Base-by-base conservation (phyloP, 306 rosid genomes). In the Echinosophora koreensis region DNA sequence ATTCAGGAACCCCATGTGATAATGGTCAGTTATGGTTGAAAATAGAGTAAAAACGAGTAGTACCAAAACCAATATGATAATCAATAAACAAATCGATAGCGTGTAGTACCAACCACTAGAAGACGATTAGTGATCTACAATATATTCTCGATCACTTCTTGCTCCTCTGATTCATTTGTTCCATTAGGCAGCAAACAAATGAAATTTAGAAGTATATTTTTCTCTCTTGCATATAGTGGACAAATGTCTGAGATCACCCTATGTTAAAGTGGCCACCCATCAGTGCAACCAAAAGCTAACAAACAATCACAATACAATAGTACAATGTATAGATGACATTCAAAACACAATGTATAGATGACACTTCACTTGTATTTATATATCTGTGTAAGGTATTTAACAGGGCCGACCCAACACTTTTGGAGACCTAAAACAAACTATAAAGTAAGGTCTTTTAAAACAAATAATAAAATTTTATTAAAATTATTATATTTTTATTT, bases 181-280 rank as follows among this genome's bases (percentile, higher is more conserved):
- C 81, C 68, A 76, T 61, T 55, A 56, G 82, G 46, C 8, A 64
- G 46, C 14, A 77, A 77, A 70, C 56, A 71, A 37, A 62, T 63
- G 9, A 52, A 7, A 22, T 3, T 67, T 56, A 34, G 27, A 72
- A 61, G 8, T 13, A 67, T 47, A 44, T 38, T 57, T 38, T 57
- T 42, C 10, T 44, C 58, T 14, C 35, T 80, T 61, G 27, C 71
- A 22, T 47, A 22, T 37, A 22, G 64, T 69, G 39, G 73, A 70
- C 63, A 76, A 69, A 76, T 51, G 12, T 52, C 38, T 59, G 41
- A n/a, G 41, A 14, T 35, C 8, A 50, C 44, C 18, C 1, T 13
- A 10, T 65, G 64, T 79, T 52, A 80, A 73, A 58, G 22, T 56
- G 41, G 35, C 46, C 70, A 56, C 62, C 69, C 80, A 34, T n/a